Base-by-base conservation (phyloP, 495 filamentous ascomycete genomes). In the Penicillium cosmopolitanum region DNA sequence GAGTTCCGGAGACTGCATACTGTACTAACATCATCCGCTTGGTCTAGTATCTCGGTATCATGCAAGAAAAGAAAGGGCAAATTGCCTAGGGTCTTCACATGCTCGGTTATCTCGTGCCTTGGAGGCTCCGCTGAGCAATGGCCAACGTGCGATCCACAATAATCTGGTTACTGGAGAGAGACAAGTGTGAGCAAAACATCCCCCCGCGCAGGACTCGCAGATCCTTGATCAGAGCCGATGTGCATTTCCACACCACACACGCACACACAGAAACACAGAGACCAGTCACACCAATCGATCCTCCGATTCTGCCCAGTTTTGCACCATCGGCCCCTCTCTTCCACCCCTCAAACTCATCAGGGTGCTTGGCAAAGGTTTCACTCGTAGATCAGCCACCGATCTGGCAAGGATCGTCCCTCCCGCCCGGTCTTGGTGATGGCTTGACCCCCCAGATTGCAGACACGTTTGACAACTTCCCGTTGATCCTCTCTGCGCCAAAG, bases 41-140 rank as follows among this genome's bases (percentile, higher is more conserved):
- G 6, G 35, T 40, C 8, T 5, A 18, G 3, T 19, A 18, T 57
- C 48, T 57, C 11, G 47, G 42, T 43, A 33, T 38, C 25, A 31
- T 51, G 21, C 33, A 53, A 31, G 28, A 31, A 31, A 31, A 31
- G n/a, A 54, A 31, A 28, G 7, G 16, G 4, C 5, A 19, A 25
- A 19, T 43, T 34, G 36, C 9, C 38, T 54, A 65, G 36, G 55
- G 51, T 56, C 58, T 67, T 70, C 67, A 70, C 67, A 67, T 70
- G 67, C 67, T 67, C 65, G 65, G 65, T 55, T 63, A 60, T 60
- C 58, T 61, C 42, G 44, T 57, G 51, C 36, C 51, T 34, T 62
- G 50, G 65, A 59, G 58, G 67, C 64, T 62, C 60, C 60, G 62
- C 63, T 61, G 52, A 55, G 58, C 47, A 33, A 56, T 61, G 51